Evolutionary conservation across 768 basidiomycete species (phyloP).

Genomic region (Rhizopogon rudus): DNA sequence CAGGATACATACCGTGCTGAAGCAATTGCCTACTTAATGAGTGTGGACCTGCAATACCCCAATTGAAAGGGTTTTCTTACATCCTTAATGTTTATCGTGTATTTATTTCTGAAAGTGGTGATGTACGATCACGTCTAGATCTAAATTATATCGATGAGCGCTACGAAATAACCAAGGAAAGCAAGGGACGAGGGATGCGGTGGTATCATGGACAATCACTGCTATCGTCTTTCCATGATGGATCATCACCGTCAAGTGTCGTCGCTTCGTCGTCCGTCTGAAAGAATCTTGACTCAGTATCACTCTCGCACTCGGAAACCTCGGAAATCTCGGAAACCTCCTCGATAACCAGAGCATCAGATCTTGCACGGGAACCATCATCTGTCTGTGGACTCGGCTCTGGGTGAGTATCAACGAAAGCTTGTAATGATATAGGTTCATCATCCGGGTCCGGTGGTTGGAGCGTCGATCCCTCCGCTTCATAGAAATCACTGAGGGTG

Average conservation of each 20-base stretch:
- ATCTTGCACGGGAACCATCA: not conserved
- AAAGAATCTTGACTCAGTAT: not conserved
- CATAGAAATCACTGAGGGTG: conserved; percentile 63
- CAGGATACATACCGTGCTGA: conserved; percentile 40
- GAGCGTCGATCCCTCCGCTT: conserved; percentile 28
- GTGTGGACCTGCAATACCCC: conserved; percentile 3
- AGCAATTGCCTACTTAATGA: conserved; percentile 30
- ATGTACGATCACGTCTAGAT: not conserved
- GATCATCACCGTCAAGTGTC: not conserved
- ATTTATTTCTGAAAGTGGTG: not conserved
- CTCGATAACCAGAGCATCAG: not conserved
- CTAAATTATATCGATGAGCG: not conserved
- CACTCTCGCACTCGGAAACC: not conserved
- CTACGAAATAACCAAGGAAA: not conserved
- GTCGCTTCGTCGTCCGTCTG: conserved; percentile 4
- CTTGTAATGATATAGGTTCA: not conserved
- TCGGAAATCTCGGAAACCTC: not conserved
- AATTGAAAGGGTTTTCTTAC: not conserved
- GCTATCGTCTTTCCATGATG: not conserved
- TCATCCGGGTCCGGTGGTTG: not conserved
- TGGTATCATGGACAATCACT: not conserved
- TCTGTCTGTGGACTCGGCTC: not conserved
- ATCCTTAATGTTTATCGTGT: not conserved
- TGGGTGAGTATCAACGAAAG: not conserved
- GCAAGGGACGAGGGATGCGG: not conserved